A percentile compares a stretch with the other conserved stretches of the same genome.
Evolutionary conservation across 2,329 filamentous ascomycete species (phyloP).

Genomic region (Aspergillus sp.): DNA sequence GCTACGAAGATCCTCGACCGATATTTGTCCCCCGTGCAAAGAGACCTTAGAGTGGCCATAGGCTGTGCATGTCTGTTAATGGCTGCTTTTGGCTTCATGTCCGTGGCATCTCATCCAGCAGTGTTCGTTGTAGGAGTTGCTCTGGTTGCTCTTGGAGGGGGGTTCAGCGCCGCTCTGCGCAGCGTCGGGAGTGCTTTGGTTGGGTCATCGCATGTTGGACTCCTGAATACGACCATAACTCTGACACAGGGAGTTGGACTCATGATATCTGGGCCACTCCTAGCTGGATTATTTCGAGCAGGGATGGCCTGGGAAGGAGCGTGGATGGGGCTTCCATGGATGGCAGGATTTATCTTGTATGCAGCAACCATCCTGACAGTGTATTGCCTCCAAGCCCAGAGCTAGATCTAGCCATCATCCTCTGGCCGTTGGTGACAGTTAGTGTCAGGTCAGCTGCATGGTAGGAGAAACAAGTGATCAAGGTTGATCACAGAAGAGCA

Average conservation of each 20-base stretch:
- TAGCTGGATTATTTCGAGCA: conserved; percentile 8
- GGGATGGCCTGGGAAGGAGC: conserved; percentile 11
- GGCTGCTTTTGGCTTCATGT: conserved; percentile 12
- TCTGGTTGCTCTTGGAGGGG: conserved; percentile 12
- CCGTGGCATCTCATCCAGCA: conserved; percentile 6
- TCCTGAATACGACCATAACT: conserved; percentile 17
- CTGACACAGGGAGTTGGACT: conserved; percentile 12
- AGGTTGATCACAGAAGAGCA: background rate
- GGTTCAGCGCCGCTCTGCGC: conserved; percentile 16
- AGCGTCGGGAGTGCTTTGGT: conserved; percentile 18
- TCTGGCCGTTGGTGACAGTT: background rate
- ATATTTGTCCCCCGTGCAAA: conserved; percentile 5
- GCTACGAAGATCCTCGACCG: conserved; percentile 3
- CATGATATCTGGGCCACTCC: conserved; percentile 12
- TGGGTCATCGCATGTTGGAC: conserved; percentile 8
- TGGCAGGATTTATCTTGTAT: conserved; percentile 8
- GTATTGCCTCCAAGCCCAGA: background rate
- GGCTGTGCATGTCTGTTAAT: conserved; percentile 5
- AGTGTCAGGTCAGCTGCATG: background rate
- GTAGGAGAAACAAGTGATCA: background rate
- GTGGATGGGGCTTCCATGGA: conserved; percentile 16
- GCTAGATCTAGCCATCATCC: background rate
- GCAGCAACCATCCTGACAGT: background rate
- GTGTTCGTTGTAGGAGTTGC: conserved; percentile 12
- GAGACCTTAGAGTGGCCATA: conserved; percentile 11